Evolutionary conservation across 1,284 basidiomycete species (phyloP).

Genomic region (Tilletia setariae): DNA sequence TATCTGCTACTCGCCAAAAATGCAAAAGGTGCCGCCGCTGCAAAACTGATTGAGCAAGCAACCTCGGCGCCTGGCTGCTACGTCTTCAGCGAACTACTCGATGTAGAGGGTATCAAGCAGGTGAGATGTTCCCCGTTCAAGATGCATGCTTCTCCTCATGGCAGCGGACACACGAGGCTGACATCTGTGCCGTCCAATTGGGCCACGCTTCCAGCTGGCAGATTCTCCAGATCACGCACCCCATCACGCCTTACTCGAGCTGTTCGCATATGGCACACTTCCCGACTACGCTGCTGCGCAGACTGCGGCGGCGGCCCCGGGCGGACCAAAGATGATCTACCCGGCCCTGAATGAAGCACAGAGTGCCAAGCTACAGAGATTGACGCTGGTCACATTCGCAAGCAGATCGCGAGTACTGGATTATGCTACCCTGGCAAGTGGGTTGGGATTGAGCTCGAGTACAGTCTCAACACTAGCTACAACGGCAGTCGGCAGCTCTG

Average conservation of each 20-base stretch:
- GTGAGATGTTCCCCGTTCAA: slow-evolving; percentile 56
- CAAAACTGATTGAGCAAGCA: slow-evolving; percentile 79
- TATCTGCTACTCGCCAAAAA: slow-evolving; percentile 84
- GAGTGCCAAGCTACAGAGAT: slow-evolving; percentile 79
- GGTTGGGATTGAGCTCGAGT: slow-evolving; percentile 46
- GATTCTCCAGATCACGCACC: slow-evolving; percentile 21
- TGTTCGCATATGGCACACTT: slow-evolving; percentile 86
- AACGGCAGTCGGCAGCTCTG: background rate
- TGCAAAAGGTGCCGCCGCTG: slow-evolving; percentile 82
- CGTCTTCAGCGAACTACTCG: slow-evolving; percentile 81
- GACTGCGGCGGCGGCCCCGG: background rate
- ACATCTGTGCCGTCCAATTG: background rate
- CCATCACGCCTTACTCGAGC: slow-evolving; percentile 63
- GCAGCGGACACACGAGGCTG: slow-evolving; percentile 2
- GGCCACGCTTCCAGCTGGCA: slow-evolving; percentile 31
- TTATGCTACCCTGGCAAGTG: slow-evolving; percentile 26
- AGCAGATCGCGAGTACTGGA: slow-evolving; percentile 22
- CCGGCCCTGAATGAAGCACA: slow-evolving; percentile 65
- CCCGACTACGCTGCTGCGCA: slow-evolving; percentile 63
- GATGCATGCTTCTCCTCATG: background rate
- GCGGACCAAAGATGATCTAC: background rate
- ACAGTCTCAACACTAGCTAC: slow-evolving; percentile 58
- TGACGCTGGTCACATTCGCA: slow-evolving; percentile 71
- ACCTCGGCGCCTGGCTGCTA: slow-evolving; percentile 83
- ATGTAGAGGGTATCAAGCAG: slow-evolving; percentile 75